Conservation (phyloP, 1,284 basidiomycete species). For the Termitomyces sp. region DNA sequence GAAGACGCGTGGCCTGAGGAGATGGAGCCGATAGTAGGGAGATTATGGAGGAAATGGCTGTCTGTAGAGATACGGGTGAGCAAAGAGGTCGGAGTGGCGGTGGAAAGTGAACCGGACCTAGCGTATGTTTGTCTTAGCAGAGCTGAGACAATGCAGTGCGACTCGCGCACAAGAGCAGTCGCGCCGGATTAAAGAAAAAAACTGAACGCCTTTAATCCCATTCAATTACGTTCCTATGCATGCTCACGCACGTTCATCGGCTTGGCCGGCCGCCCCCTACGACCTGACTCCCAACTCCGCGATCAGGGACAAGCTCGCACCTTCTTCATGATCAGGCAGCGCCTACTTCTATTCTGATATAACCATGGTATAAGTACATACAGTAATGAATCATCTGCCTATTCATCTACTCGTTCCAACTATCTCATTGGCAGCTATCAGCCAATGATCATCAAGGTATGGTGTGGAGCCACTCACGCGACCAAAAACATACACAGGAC, state of each 20-base stretch:
- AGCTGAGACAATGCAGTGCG: slow-evolving; percentile 15
- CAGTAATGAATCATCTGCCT: not conserved
- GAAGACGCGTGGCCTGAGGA: slow-evolving; percentile 2
- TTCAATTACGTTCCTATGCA: slow-evolving; percentile 1
- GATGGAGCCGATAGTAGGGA: not conserved
- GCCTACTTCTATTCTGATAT: not conserved
- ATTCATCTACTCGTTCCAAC: slow-evolving; percentile 77
- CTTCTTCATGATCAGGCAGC: not conserved
- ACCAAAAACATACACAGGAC: slow-evolving; percentile 85
- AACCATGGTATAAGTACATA: not conserved
- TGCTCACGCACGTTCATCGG: slow-evolving; percentile 27
- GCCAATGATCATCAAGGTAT: slow-evolving; percentile 18
- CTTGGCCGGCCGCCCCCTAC: slow-evolving; percentile 15
- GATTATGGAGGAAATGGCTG: not conserved
- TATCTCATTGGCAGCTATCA: slow-evolving; percentile 24
- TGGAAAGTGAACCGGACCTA: slow-evolving; percentile 14
- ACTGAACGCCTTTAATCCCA: not conserved
- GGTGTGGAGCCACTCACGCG: slow-evolving; percentile 56
- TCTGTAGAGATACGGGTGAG: not conserved
- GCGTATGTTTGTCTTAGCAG: slow-evolving; percentile 1
- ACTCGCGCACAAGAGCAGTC: slow-evolving; percentile 2
- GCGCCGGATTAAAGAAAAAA: slow-evolving; percentile 7
- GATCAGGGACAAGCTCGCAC: slow-evolving; percentile 6
- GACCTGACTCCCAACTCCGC: slow-evolving; percentile 6
- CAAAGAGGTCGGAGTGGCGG: not conserved